Evolutionary conservation across 192 early-diverging fungal genomes (phyloP), one percentile per base, ranked within the genome.

Genomic region (Phycomyces nitens): DNA sequence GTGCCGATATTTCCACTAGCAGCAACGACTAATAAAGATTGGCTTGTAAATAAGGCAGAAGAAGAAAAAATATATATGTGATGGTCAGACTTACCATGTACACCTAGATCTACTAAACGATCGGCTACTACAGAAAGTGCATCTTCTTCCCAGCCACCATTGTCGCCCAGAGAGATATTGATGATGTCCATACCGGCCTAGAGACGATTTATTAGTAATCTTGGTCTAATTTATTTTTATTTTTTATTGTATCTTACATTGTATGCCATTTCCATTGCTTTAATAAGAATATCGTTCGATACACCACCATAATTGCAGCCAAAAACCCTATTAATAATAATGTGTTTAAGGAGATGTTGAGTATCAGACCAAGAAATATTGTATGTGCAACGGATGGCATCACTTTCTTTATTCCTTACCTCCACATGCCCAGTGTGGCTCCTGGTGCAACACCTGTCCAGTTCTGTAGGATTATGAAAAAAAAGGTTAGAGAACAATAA

Each of bases 161-260:
- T 79, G 10, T 81, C 89, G 52, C 92, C 94, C 43, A 94, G 71
- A 41, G 89, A 92, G 61, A 95, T 75, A 76, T 88, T 94, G 74
- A 97, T 88, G 40, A 97, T 71, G 64, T 97, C 84, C 80, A 90
- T 82, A 0, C 82, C 73, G 21, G 51, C 66, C 62, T 63, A 53
- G 8, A 54, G 24, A 49, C 40, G 8, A 29, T 22, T n/a, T 54
- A 20, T 29, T 24, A 22, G 12, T 21, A 26, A 29, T 23, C 10
- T 22, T 20, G 18, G 29, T 44, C 15, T 2, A 62, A 50, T 18
- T 44, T 22, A 44, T 27, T 15, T 52, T 21, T 12, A 21, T 63
- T 38, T 27, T 34, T 20, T 21, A 29, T 21, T 61, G 53, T 50
- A 11, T 29, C 18, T 43, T 63, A 63, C 91, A 0, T 62, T 64